Evolutionary conservation across 805 yeast species (phyloP).

Genomic region (Kodamaea lidongshanica): DNA sequence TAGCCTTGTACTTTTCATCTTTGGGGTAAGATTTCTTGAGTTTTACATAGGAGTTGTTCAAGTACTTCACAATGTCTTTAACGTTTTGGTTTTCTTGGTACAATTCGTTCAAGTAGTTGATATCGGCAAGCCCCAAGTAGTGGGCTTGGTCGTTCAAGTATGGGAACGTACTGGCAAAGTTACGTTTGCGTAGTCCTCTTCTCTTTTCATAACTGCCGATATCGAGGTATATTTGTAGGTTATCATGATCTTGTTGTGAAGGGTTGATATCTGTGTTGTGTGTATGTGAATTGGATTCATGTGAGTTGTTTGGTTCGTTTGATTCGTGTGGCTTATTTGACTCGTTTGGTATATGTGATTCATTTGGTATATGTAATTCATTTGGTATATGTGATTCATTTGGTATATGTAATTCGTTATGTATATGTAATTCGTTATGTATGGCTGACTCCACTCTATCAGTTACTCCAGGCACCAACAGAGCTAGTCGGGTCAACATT

Average conservation of each 20-base stretch:
- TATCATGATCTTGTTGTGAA: slow-evolving; percentile 8
- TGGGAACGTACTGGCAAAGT: slow-evolving; percentile 40
- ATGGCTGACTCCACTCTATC: too few relatives aligned
- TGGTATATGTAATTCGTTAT: too few relatives aligned
- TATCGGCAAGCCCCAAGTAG: slow-evolving; percentile 34
- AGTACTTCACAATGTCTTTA: slow-evolving; percentile 26
- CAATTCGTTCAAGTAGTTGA: slow-evolving; percentile 32
- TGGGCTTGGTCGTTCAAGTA: slow-evolving; percentile 41
- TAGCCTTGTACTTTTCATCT: slow-evolving; percentile 35
- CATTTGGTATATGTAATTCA: too few relatives aligned
- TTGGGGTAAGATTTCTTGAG: slow-evolving; percentile 28
- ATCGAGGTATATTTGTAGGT: slow-evolving; percentile 12
- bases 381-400: too few relatives aligned
- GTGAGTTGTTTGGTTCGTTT: too few relatives aligned
- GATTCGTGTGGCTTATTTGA: too few relatives aligned
- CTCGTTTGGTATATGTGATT: too few relatives aligned
- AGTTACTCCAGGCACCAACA: too few relatives aligned
- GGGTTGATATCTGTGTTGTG: not conserved
- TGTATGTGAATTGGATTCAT: too few relatives aligned
- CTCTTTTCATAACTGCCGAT: slow-evolving; percentile 13
- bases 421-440: too few relatives aligned
- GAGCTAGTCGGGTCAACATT: too few relatives aligned
- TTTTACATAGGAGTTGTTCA: slow-evolving; percentile 30
- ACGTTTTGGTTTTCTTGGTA: slow-evolving; percentile 31
- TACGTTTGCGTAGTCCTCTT: slow-evolving; percentile 34